Evolutionary conservation across 192 early-diverging fungal species (phyloP), one percentile per base, ranked within the genome.

Genomic region (Coemansia sp.): DNA sequence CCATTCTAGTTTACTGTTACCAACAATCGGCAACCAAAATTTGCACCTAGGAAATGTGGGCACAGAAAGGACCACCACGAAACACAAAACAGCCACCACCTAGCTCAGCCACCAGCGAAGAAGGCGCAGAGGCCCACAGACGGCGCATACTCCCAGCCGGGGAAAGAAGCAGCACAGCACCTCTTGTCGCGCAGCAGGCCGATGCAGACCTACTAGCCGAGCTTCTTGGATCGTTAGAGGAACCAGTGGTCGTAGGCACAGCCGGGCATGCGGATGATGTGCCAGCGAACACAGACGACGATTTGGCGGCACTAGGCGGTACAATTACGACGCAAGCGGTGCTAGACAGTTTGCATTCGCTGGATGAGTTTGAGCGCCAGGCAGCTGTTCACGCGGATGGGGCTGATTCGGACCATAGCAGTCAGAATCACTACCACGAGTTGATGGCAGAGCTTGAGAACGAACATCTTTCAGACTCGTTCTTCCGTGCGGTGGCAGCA

Each of bases 291-390:
- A 53, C 20, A 29, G 50, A 7, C 15, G 23, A 25, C 50, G 55
- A 57, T n/a, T 6, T 34, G 13, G 55, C 32, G 5, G 64, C 46
- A 15, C 17, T 62, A 10, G 65, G 54, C n/a, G 65, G 60, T 13
- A 43, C 20, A 5, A 76, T 76, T 17, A 76, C 74, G 29, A 76
- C 64, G 0, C 68, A 70, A 15, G 66, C 73, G 7, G 74, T 79
- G 17, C 54, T 70, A 5, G 45, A 61, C n/a, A 66, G 76, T 9
- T 38, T 81, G 50, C 65, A 57, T 11, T 81, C 78, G 7, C 64
- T 81, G 42, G 78, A 81, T 19, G 73, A 72, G 32, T 69, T 73
- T 60, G 78, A 81, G 67, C 68, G 66, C 0, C 72, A 69, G 13
- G 78, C 69, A 5, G 69, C 73, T 20, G 60, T 62, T 11, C 59